A percentile compares a stretch with the other conserved stretches of the same genome.
phyloP scores from a whole-genome alignment of 306 rosid genomes.

The Nissolia schottii region DNA sequence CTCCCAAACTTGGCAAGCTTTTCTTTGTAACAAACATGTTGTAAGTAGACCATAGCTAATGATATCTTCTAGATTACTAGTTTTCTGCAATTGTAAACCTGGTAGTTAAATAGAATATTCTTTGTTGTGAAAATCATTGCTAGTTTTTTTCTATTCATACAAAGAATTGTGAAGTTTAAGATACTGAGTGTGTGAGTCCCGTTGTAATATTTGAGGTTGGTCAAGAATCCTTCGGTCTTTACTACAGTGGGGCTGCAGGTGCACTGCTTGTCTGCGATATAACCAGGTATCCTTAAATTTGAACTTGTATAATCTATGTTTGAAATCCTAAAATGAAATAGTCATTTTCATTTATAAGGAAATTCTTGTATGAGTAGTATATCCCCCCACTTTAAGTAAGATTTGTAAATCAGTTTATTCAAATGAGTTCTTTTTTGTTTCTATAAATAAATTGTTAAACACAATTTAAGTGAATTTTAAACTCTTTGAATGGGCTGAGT shows the following conservation, averaged over 20 bases:
- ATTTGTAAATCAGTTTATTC: constrained; percentile 1
- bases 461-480: background rate
- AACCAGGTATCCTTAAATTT: constrained; percentile 62
- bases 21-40: too few species aligned
- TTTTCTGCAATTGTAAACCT: too few species aligned
- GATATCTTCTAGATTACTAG: too few species aligned
- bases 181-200: background rate
- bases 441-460: background rate
- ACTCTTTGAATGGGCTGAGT: too few species aligned
- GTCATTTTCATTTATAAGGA: background rate
- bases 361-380: background rate
- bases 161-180: constrained; percentile 4
- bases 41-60: too few species aligned
- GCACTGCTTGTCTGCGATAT: constrained; percentile 94
- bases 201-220: constrained; percentile 68
- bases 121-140: too few species aligned
- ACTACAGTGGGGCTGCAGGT: constrained; percentile 97
- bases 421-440: background rate
- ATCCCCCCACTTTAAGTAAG: background rate
- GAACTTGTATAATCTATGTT: background rate
- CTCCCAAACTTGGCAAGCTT: too few species aligned
- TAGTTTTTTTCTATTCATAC: too few species aligned
- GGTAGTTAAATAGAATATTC: too few species aligned
- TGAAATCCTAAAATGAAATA: constrained; percentile 6
- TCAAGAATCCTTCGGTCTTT: constrained; percentile 98